Percentiles rank a stretch among this genome's conserved stretches.
Evolutionary conservation across 345 rosid genomes (phyloP).

Genomic region (Camelina hispida): DNA sequence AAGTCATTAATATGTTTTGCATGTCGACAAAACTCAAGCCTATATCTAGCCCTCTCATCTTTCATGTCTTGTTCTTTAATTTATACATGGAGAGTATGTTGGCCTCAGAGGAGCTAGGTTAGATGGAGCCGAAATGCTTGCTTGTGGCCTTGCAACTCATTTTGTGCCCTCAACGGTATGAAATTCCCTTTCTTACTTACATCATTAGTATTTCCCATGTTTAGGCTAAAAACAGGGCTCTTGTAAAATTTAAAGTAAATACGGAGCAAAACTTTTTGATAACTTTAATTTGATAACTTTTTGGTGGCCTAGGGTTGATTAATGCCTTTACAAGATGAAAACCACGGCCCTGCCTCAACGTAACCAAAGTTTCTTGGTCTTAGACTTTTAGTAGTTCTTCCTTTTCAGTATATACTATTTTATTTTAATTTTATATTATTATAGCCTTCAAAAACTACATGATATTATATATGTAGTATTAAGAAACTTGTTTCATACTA

Average conservation of each 20-base stretch:
- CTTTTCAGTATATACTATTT: too few relatives aligned
- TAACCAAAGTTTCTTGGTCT: background rate
- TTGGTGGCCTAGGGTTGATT: too few relatives aligned
- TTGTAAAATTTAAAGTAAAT: too few relatives aligned
- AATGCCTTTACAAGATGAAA: too few relatives aligned
- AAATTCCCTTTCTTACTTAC: conserved; percentile 1
- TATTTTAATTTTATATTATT: too few relatives aligned
- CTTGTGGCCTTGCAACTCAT: conserved; percentile 94
- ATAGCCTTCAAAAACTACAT: too few relatives aligned
- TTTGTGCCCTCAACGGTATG: conserved; percentile 68
- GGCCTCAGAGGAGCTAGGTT: conserved; percentile 78
- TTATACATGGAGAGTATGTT: conserved; percentile 66
- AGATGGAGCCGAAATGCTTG: conserved; percentile 88
- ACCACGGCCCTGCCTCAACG: too few relatives aligned
- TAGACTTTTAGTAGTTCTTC: background rate
- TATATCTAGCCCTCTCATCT: background rate
- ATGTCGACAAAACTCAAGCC: background rate
- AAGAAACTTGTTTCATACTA: too few relatives aligned
- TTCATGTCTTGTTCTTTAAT: background rate
- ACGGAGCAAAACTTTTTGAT: too few relatives aligned
- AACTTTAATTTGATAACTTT: too few relatives aligned
- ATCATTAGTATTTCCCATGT: background rate
- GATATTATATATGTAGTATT: too few relatives aligned
- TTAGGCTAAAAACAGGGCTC: background rate
- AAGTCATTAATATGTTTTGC: background rate